Evolutionary conservation across 208 protist genomes (phyloP).

Genomic region (Endotrypanum monterogeii): DNA sequence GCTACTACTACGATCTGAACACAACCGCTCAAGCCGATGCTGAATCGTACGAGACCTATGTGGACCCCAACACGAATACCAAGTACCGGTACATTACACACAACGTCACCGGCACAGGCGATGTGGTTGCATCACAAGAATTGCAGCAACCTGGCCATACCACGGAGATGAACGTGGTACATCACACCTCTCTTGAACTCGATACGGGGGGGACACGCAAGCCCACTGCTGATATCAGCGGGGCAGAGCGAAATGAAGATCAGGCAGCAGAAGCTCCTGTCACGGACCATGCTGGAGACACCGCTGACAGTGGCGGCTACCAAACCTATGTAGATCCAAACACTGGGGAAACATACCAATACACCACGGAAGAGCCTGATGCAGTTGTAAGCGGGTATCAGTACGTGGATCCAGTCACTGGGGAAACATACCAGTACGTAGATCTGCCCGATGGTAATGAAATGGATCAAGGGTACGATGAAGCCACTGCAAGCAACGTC

Average conservation of each 20-base stretch:
- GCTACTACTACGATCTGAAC: slow-evolving; percentile 57
- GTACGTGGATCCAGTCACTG: slow-evolving; percentile 41
- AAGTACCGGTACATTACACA: slow-evolving; percentile 30
- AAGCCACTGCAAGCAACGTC: not conserved
- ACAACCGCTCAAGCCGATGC: not conserved
- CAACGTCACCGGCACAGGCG: not conserved
- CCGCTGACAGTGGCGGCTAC: slow-evolving; percentile 5
- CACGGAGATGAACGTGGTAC: not conserved
- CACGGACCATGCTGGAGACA: not conserved
- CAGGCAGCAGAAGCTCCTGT: not conserved
- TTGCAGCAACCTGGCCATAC: not conserved
- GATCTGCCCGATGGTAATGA: slow-evolving; percentile 26
- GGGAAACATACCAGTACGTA: slow-evolving; percentile 36
- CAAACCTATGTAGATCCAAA: slow-evolving; percentile 37
- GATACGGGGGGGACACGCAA: slow-evolving; percentile 33
- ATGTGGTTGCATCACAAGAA: slow-evolving; percentile 3
- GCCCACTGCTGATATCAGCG: slow-evolving; percentile 4
- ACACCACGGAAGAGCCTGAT: slow-evolving; percentile 11
- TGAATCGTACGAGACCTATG: slow-evolving; percentile 20
- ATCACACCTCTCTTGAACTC: slow-evolving; percentile 43
- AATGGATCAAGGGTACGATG: slow-evolving; percentile 7
- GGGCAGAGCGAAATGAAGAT: not conserved
- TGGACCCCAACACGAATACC: slow-evolving; percentile 36
- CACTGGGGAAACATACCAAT: slow-evolving; percentile 44
- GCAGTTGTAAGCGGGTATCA: slow-evolving; percentile 19